phyloP scores from a whole-genome alignment of 2,329 filamentous ascomycete species.

The Aspergillus proliferans region DNA sequence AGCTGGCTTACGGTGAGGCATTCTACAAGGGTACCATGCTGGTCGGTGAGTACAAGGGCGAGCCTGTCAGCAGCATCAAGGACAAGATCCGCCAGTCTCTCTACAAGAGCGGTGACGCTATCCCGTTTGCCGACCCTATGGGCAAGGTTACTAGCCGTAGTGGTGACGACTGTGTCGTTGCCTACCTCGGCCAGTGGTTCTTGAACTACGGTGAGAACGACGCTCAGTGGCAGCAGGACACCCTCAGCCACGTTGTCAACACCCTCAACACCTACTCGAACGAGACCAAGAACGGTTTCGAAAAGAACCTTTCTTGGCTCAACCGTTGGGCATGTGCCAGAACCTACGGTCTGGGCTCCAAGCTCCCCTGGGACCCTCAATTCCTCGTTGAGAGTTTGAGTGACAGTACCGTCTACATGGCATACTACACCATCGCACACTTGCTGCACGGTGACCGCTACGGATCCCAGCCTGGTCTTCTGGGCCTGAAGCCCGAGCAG shows the following conservation, averaged over 20 bases:
- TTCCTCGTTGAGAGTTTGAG: conserved; percentile 89
- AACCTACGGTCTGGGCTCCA: conserved; percentile 86
- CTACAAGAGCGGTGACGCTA: conserved; percentile 70
- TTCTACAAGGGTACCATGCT: conserved; percentile 93
- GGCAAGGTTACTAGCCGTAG: conserved; percentile 81
- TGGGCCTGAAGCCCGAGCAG: conserved; percentile 70
- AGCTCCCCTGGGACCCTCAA: conserved; percentile 85
- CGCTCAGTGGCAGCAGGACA: conserved; percentile 68
- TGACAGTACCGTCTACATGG: conserved; percentile 82
- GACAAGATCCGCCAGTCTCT: conserved; percentile 74
- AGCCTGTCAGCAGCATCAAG: conserved; percentile 81
- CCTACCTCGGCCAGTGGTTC: conserved; percentile 95
- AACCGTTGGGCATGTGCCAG: conserved; percentile 93
- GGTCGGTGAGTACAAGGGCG: conserved; percentile 78
- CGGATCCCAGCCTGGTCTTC: conserved; percentile 63
- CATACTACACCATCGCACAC: conserved; percentile 57
- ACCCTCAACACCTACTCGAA: conserved; percentile 72
- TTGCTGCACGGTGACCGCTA: conserved; percentile 78
- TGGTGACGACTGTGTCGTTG: conserved; percentile 87
- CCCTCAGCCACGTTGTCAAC: conserved; percentile 65
- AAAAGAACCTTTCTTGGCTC: conserved; percentile 83
- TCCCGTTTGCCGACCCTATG: conserved; percentile 90
- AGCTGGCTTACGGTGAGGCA: conserved; percentile 92
- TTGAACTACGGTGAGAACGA: conserved; percentile 89
- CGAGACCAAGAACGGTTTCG: conserved; percentile 73